These are phyloP conservation scores for Gilbertella persicaria DNA, from an alignment of 371 early-diverging fungal species.

Conservation along the genomic window DNA sequence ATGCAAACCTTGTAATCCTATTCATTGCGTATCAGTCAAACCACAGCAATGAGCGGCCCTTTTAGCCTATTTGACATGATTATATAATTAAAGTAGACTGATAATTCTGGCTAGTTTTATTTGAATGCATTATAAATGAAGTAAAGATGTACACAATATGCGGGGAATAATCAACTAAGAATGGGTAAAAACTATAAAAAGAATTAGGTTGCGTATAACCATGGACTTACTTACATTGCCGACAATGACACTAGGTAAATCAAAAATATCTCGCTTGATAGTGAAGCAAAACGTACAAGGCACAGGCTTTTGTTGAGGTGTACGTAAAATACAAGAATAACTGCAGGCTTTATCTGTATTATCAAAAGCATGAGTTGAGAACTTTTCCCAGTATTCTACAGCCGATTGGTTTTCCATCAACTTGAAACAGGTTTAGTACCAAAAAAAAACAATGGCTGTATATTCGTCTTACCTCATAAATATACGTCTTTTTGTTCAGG, in stretches of 20 bases:
- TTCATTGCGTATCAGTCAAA: too few relatives aligned
- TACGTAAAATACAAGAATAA: constrained; percentile 73
- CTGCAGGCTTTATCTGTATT: constrained; percentile 79
- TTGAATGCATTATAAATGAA: too few relatives aligned
- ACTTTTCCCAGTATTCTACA: constrained; percentile 93
- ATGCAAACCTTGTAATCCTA: too few relatives aligned
- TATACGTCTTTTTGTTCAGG: constrained; percentile 75
- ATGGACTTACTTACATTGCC: constrained; percentile 60
- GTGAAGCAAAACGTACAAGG: constrained; percentile 93
- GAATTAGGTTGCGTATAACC: neutral
- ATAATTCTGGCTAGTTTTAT: too few relatives aligned
- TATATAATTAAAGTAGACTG: too few relatives aligned
- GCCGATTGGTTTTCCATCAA: constrained; percentile 90
- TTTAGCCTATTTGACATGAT: too few relatives aligned
- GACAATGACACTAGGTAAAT: constrained; percentile 85
- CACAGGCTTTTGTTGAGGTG: constrained; percentile 68
- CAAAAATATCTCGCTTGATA: constrained; percentile 91
- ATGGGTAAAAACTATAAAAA: constrained; percentile 45
- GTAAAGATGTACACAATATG: neutral
- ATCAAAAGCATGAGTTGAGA: constrained; percentile 86
- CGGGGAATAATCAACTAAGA: constrained; percentile 30
- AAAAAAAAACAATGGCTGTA: neutral
- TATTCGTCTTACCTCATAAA: constrained; percentile 49
- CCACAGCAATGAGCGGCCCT: too few relatives aligned
- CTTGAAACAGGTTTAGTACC: too few relatives aligned